Evolutionary conservation across 768 basidiomycete genomes (phyloP).

Genomic region (Paxillus rubicundulus): DNA sequence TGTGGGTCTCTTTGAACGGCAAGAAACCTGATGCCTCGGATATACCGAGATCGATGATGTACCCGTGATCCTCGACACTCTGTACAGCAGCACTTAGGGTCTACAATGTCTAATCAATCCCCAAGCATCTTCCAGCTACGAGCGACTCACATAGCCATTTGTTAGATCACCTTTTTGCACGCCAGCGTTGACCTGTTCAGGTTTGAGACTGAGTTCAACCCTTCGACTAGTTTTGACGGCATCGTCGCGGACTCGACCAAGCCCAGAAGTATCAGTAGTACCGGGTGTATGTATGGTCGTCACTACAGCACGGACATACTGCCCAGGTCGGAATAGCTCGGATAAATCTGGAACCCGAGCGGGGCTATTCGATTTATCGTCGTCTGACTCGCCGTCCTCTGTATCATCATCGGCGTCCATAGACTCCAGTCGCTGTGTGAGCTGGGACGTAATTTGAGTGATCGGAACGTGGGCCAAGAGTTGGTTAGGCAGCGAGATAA

Average conservation of each 20-base stretch:
- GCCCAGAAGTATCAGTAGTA: slow-evolving; percentile 51
- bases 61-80: slow-evolving; percentile 93
- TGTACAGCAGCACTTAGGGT: slow-evolving; percentile 73
- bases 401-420: slow-evolving; percentile 52
- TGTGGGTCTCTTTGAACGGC: slow-evolving; percentile 67
- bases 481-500: slow-evolving; percentile 95
- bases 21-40: slow-evolving; percentile 81
- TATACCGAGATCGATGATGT: slow-evolving; percentile 83
- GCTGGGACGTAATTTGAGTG: slow-evolving; percentile 81
- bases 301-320: slow-evolving; percentile 82
- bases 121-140: neutral
- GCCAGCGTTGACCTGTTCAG: slow-evolving; percentile 80
- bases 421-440: slow-evolving; percentile 69
- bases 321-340: slow-evolving; percentile 78
- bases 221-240: slow-evolving; percentile 65
- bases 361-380: slow-evolving; percentile 38
- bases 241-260: slow-evolving; percentile 67
- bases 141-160: slow-evolving; percentile 64
- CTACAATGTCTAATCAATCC: slow-evolving; percentile 37
- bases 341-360: slow-evolving; percentile 61
- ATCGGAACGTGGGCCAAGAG: slow-evolving; percentile 92
- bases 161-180: slow-evolving; percentile 76
- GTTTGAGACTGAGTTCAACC: slow-evolving; percentile 82
- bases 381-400: slow-evolving; percentile 43
- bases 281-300: slow-evolving; percentile 67